These are phyloP conservation scores for Boechera divaricarpa DNA, from an alignment of 345 rosid genomes.

Conservation along the genomic window DNA sequence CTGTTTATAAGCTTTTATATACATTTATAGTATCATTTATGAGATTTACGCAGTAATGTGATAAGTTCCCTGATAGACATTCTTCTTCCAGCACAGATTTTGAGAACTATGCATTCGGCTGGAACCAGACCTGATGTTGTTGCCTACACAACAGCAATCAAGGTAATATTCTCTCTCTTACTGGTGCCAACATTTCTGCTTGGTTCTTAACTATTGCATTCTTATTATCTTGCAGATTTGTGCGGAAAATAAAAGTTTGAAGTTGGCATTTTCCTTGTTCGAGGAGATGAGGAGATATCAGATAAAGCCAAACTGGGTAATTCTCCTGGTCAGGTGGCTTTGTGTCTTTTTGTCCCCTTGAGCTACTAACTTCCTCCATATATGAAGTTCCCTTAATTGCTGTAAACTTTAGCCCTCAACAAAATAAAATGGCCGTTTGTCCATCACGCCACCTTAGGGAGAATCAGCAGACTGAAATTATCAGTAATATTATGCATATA, in stretches of 20 bases:
- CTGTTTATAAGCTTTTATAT: slow-evolving; percentile 18
- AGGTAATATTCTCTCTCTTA: slow-evolving; percentile 56
- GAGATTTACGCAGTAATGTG: neutral
- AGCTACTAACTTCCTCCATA: neutral
- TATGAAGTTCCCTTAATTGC: slow-evolving; percentile 10
- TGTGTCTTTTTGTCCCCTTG: slow-evolving; percentile 16
- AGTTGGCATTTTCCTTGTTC: slow-evolving; percentile 78
- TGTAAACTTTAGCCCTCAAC: neutral
- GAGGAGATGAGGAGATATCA: slow-evolving; percentile 82
- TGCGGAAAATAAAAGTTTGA: slow-evolving; percentile 60
- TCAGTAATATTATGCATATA: slow-evolving; percentile 10
- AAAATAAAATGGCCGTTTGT: slow-evolving; percentile 18
- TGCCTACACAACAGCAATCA: slow-evolving; percentile 90
- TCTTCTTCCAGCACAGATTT: slow-evolving; percentile 66
- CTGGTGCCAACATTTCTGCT: slow-evolving; percentile 14
- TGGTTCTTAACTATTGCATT: slow-evolving; percentile 13
- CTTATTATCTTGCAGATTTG: slow-evolving; percentile 62
- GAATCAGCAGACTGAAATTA: neutral
- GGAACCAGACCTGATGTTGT: slow-evolving; percentile 86
- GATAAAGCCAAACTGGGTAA: slow-evolving; percentile 82
- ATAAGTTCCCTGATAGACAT: slow-evolving; percentile 41
- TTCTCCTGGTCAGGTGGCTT: slow-evolving; percentile 30
- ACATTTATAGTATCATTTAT: neutral
- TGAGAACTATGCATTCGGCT: slow-evolving; percentile 71
- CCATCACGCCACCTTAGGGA: slow-evolving; percentile 25